Percentiles rank a stretch among this genome's conserved stretches.
These are phyloP conservation scores for Aphanocladium album DNA, from an alignment of 2,329 filamentous ascomycete genomes.

Conservation along the genomic window DNA sequence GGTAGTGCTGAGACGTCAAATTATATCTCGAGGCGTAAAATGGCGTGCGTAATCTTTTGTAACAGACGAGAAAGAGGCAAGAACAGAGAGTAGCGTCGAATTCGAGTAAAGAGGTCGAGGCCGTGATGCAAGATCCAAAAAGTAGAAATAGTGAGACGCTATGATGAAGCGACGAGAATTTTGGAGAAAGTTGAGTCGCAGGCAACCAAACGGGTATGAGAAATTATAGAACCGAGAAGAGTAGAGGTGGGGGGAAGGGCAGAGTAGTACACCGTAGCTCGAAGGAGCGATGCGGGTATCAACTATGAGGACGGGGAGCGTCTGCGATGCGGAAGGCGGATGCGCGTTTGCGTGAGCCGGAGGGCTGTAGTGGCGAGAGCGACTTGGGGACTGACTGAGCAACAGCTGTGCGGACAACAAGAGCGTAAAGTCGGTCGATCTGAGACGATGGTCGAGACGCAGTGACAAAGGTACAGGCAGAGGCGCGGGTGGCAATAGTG, in stretches of 20 bases:
- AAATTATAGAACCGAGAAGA: conserved; percentile 30
- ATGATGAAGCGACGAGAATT: not conserved
- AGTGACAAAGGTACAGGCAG: not conserved
- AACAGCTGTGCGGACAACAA: not conserved
- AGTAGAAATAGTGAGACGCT: conserved; percentile 5
- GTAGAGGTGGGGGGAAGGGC: conserved; percentile 13
- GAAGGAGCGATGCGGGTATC: not conserved
- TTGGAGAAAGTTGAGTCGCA: not conserved
- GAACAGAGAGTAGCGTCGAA: not conserved
- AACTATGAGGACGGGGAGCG: not conserved
- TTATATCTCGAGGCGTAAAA: conserved; percentile 1
- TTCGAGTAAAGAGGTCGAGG: not conserved
- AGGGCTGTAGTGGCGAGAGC: not conserved
- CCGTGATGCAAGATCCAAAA: conserved; percentile 8
- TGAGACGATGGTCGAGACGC: not conserved
- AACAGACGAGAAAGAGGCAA: not conserved
- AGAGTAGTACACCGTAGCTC: not conserved
- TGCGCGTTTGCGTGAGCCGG: not conserved
- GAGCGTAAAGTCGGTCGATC: not conserved
- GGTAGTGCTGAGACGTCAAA: conserved; percentile 5
- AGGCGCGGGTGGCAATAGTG: not conserved
- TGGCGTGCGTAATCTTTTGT: not conserved
- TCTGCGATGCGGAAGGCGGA: not conserved
- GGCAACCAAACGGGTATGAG: conserved; percentile 6
- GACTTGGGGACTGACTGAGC: not conserved